phyloP scores from a whole-genome alignment of 2,329 filamentous ascomycete species.

The Beauveria sp. region DNA sequence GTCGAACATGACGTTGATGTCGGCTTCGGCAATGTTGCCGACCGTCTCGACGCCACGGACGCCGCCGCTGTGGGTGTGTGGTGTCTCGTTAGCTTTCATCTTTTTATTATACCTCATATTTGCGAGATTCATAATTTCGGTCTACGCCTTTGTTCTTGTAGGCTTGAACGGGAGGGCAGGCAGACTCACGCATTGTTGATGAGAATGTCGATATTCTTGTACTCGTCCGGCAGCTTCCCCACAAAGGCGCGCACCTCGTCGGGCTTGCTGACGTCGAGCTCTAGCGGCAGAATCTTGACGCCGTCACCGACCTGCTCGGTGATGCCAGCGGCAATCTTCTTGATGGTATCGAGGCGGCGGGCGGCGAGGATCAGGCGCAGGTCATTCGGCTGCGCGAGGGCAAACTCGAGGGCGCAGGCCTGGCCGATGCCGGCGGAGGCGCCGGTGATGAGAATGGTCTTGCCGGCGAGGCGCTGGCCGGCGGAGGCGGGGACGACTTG shows the following conservation, averaged over 20 bases:
- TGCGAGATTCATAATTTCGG: neutral
- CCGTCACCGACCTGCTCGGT: constrained; percentile 66
- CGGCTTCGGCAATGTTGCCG: constrained; percentile 71
- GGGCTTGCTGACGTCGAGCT: constrained; percentile 79
- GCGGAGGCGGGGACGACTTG: constrained; percentile 47
- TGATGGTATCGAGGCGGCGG: constrained; percentile 70
- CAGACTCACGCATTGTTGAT: constrained; percentile 85
- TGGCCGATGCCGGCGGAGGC: constrained; percentile 88
- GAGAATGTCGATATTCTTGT: constrained; percentile 75
- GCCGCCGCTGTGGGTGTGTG: constrained; percentile 53
- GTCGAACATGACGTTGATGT: constrained; percentile 79
- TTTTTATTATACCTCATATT: neutral
- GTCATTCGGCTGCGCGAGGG: constrained; percentile 69
- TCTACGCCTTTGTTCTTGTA: no score
- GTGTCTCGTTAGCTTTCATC: constrained; percentile 9
- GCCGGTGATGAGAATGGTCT: constrained; percentile 86
- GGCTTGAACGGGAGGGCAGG: neutral
- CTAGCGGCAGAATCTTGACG: constrained; percentile 73
- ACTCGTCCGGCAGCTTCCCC: constrained; percentile 66
- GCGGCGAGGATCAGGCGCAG: constrained; percentile 84
- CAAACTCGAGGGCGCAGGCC: constrained; percentile 82
- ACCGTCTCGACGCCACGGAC: constrained; percentile 84
- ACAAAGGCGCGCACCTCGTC: constrained; percentile 70
- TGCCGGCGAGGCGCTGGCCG: constrained; percentile 79
- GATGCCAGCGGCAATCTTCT: constrained; percentile 71